Conservation (phyloP, 2,329 filamentous ascomycete genomes). For the Colletotrichum orchidophilum region DNA sequence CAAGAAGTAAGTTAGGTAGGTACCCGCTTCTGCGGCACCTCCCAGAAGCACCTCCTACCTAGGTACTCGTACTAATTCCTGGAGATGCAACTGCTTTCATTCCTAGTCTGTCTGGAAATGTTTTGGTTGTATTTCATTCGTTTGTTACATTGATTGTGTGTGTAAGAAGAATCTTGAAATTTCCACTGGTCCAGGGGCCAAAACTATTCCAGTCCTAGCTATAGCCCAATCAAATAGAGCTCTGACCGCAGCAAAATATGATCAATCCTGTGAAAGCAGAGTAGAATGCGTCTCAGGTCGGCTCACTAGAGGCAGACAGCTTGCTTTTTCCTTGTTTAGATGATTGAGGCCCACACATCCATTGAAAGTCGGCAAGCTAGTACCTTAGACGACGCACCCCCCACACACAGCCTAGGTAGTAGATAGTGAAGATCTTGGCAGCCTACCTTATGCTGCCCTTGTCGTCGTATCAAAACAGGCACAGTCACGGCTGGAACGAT, state of each 20-base stretch:
- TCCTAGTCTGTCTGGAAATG: neutral
- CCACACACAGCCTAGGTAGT: neutral
- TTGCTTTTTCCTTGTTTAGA: neutral
- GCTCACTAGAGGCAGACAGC: neutral
- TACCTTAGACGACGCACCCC: neutral
- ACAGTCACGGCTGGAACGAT: neutral
- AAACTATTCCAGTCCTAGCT: neutral
- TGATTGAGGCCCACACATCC: neutral
- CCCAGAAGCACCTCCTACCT: neutral
- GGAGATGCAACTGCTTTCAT: neutral
- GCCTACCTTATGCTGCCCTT: neutral
- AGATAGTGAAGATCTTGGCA: neutral
- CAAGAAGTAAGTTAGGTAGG: conserved; percentile 2
- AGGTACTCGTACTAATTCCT: neutral
- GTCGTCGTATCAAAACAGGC: neutral
- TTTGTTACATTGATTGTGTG: neutral
- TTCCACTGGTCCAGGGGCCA: neutral
- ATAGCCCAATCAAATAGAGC: neutral
- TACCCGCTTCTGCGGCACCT: neutral
- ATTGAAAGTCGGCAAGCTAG: neutral
- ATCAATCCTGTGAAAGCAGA: neutral
- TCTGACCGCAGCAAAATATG: neutral
- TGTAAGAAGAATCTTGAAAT: neutral
- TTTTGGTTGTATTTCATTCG: no score
- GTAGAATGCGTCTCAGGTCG: neutral